A percentile compares a stretch with the other conserved stretches of the same genome.
These are phyloP conservation scores for Chrysoporthe puriensis DNA, from an alignment of 2,329 filamentous ascomycete genomes.

Conservation along the genomic window DNA sequence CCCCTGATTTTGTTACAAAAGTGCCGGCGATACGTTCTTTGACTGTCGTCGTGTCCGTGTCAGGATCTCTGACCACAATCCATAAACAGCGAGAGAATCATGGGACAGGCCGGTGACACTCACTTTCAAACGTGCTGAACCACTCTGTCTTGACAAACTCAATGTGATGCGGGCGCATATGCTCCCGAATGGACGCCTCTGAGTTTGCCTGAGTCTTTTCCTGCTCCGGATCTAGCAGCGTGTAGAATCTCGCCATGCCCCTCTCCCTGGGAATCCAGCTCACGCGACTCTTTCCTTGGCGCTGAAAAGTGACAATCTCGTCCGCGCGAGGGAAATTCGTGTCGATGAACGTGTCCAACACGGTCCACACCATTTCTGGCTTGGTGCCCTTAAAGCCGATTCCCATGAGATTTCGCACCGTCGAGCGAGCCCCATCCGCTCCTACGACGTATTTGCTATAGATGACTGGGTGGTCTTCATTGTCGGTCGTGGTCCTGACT, in stretches of 20 bases:
- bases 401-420: conserved; percentile 45
- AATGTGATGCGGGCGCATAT: conserved; percentile 48
- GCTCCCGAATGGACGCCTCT: conserved; percentile 46
- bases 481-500: neutral
- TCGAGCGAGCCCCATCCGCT: conserved; percentile 56
- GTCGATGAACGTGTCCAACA: conserved; percentile 53
- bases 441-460: conserved; percentile 50
- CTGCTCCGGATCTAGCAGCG: conserved; percentile 45
- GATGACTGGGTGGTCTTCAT: conserved; percentile 29
- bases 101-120: conserved; percentile 18
- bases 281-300: conserved; percentile 24
- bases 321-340: conserved; percentile 50
- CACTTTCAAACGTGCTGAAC: conserved; percentile 55
- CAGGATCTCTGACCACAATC: neutral
- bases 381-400: conserved; percentile 50
- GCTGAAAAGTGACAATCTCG: conserved; percentile 50
- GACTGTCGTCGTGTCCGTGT: conserved; percentile 34
- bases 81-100: neutral
- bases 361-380: conserved; percentile 54
- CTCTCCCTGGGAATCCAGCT: conserved; percentile 49
- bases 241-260: conserved; percentile 51
- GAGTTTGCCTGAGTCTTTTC: conserved; percentile 46
- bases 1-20: conserved; percentile 44
- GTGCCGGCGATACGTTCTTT: conserved; percentile 46
- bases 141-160: conserved; percentile 50